phyloP scores from a whole-genome alignment of 1,284 basidiomycete genomes.

The Psilocybe mexicana region DNA sequence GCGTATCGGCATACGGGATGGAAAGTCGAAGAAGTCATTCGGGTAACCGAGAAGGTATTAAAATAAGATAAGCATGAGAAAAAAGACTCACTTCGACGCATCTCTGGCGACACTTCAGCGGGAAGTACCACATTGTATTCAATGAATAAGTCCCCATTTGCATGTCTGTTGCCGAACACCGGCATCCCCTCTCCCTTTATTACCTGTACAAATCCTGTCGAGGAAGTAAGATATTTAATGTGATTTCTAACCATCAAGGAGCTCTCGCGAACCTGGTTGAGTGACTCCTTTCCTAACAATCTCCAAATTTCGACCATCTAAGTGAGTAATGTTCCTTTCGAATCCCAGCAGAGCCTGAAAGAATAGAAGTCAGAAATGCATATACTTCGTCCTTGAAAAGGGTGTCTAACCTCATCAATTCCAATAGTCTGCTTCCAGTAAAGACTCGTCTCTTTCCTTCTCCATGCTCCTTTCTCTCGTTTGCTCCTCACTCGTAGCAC shows the following conservation, averaged over 20 bases:
- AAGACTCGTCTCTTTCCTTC: conserved; percentile 84
- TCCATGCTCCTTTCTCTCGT: conserved; percentile 77
- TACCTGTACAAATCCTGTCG: conserved; percentile 77
- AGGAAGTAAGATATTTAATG: background rate
- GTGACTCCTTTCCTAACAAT: conserved; percentile 79
- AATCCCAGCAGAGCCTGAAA: conserved; percentile 78
- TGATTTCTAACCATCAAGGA: background rate
- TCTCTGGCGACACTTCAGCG: conserved; percentile 60
- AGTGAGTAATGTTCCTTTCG: conserved; percentile 82
- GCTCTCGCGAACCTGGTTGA: conserved; percentile 69
- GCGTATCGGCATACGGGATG: background rate
- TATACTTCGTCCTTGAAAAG: background rate
- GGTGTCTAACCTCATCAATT: conserved; percentile 80
- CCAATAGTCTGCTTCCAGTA: conserved; percentile 91
- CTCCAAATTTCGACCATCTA: conserved; percentile 83
- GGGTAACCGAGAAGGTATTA: background rate
- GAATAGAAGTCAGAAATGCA: conserved; percentile 3
- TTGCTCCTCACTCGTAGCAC: conserved; percentile 79
- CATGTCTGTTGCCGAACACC: conserved; percentile 53
- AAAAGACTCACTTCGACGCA: conserved; percentile 66
- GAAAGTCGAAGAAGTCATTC: background rate
- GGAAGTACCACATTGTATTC: conserved; percentile 92
- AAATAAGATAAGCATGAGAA: conserved; percentile 3
- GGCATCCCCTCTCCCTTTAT: conserved; percentile 92
- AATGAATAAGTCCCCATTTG: conserved; percentile 83